Percentiles rank a stretch among this genome's conserved stretches.
Conservation (phyloP, 495 filamentous ascomycete genomes). For the Tuber calosporum region DNA sequence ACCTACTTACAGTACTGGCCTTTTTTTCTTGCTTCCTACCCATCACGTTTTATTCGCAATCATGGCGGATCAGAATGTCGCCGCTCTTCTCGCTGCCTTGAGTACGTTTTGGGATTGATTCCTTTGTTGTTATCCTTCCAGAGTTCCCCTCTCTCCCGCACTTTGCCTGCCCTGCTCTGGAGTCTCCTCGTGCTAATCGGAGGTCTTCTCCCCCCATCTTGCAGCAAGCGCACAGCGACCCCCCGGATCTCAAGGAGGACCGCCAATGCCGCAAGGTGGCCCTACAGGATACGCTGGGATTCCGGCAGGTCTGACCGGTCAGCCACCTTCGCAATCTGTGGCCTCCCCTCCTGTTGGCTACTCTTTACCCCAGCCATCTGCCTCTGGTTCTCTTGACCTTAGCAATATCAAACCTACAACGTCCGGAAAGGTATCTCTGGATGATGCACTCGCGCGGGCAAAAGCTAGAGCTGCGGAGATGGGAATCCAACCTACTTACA, state of each 20-base stretch:
- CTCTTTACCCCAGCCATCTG: conserved; percentile 59
- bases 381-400: conserved; percentile 63
- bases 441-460: conserved; percentile 66
- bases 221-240: conserved; percentile 24
- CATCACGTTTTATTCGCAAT: conserved; percentile 9
- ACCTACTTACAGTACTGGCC: background rate
- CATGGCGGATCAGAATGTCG: conserved; percentile 42
- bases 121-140: background rate
- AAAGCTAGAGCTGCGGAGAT: conserved; percentile 64
- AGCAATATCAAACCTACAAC: conserved; percentile 65
- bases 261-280: conserved; percentile 17
- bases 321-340: conserved; percentile 21
- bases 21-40: background rate
- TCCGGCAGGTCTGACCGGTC: conserved; percentile 27
- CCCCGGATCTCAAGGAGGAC: conserved; percentile 26
- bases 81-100: conserved; percentile 39
- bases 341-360: conserved; percentile 43
- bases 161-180: background rate
- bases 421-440: conserved; percentile 64
- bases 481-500: conserved; percentile 48
- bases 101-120: conserved; percentile 23
- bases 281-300: conserved; percentile 32
- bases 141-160: background rate
- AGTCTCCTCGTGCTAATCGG: conserved; percentile 23
- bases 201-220: background rate